Conservation (phyloP, 1,284 basidiomycete species). For the Thecaphora thlaspeos region DNA sequence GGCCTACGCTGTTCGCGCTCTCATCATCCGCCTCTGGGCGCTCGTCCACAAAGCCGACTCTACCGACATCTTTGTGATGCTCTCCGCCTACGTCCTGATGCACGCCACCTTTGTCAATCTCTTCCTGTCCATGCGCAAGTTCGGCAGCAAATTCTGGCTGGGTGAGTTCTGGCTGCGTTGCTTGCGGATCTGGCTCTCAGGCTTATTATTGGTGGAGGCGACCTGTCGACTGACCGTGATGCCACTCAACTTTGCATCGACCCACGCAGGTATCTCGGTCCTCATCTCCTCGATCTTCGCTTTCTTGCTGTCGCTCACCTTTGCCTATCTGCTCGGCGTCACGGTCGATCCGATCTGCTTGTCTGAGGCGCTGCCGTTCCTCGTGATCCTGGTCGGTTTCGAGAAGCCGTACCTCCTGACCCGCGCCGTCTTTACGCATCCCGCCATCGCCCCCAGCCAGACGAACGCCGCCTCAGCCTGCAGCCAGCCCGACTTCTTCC, state of each 20-base stretch:
- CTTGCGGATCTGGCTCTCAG: too few relatives aligned
- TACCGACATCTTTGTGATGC: conserved; percentile 89
- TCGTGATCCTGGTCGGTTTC: conserved; percentile 95
- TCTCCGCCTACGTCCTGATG: conserved; percentile 95
- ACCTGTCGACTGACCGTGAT: too few relatives aligned
- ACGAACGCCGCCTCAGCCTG: too few relatives aligned
- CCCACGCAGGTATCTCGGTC: conserved; percentile 76
- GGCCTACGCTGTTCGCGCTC: conserved; percentile 47
- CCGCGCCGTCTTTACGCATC: conserved; percentile 82
- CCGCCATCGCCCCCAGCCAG: conserved; percentile 65
- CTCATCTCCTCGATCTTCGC: conserved; percentile 81
- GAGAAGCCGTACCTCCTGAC: conserved; percentile 94
- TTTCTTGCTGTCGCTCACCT: conserved; percentile 80
- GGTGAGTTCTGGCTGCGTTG: too few relatives aligned
- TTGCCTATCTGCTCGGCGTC: conserved; percentile 78
- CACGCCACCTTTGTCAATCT: conserved; percentile 84
- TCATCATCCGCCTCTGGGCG: conserved; percentile 54
- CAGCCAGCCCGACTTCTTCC: conserved; percentile 30
- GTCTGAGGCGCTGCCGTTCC: conserved; percentile 92
- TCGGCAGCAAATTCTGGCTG: conserved; percentile 56
- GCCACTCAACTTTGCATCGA: too few relatives aligned
- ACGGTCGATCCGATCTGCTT: conserved; percentile 88
- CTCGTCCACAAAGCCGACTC: conserved; percentile 76
- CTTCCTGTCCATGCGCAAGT: conserved; percentile 57
- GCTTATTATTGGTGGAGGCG: too few relatives aligned